Evolutionary conservation across 306 rosid species (phyloP), one percentile per base, ranked within the genome.

Genomic region (Oxytropis ochrocephala): DNA sequence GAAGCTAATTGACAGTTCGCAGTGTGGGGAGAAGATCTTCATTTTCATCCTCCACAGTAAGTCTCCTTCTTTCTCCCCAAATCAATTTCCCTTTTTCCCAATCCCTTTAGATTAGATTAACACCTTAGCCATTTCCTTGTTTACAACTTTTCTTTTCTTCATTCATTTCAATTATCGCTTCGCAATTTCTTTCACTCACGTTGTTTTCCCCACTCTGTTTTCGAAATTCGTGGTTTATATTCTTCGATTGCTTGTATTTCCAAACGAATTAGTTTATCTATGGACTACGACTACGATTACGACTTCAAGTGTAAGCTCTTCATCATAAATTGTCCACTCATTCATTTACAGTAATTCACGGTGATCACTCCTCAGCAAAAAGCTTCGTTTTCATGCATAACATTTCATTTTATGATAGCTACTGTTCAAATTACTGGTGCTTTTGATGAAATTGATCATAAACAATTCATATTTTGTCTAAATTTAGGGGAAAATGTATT

Each of bases 1-100:
- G 59, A 42, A 42, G 38, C 74, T 35, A 72, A 44, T 44, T 16
- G 17, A 16, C 73, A 53, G 14, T 64, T 47, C 11, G 69, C 59
- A 30, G 58, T 39, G 64, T 36, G 64, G 9, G 70, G 50, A 50
- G 41, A 66, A 50, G 41, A 11, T 66, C 77, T 30, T 72, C 64
- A 41, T 50, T 52, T 49, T 49, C 77, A 48, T 49, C 44, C 36
- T 16, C 29, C 51, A 47, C 53, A 4, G 78, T 48, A 57, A n/a
- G 82, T 48, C 24, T 46, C 4, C n/a, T 55, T 18, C 16, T 6
- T 1, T 61, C 39, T 50, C 42, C 27, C 27, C 54, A 17, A 77
- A 69, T 69, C 64, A 30, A 63, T 32, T 52, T 3, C 43, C 63
- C 85, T 51, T 41, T 18, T 1, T n/a, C n/a, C 11, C 32, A 50